Evolutionary conservation across 306 rosid species (phyloP), one percentile per base, ranked within the genome.

Genomic region (Pterocarpus santalinus): DNA sequence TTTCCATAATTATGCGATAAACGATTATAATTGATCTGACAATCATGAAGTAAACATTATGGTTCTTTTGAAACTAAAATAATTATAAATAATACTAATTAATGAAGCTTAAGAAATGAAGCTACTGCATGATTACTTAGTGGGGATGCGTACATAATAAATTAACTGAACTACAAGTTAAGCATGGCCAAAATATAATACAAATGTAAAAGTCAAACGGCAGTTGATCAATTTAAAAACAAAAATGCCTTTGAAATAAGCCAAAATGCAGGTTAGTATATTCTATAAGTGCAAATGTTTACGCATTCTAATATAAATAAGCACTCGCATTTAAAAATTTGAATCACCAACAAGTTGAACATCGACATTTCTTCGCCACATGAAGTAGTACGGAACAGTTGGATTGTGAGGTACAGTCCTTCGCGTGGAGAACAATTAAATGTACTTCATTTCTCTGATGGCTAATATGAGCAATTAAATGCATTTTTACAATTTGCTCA

Each of bases 331-430:
- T 1, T 0, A 47, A 8, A 5, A 47, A 9, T 47, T 11, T 3
- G 8, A 9, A 47, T 13, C 14, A 9, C 14, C 14, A 47, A 10
- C 53, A 8, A 47, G 4, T 47, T 47, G 4, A 10, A 47, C 53
- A 10, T 3, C 1, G 49, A 72, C 51, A 2, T 79, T 9, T 61
- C 3, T 53, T 78, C 15, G 41, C 64, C 70, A 44, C 33, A 67
- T 68, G 77, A 44, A 43, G 70, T 38, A 69, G 92, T 89, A 89
- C 88, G 90, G 92, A 83, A 56, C 14, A 78, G 28, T 2, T 46
- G 52, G 76, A 64, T 43, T n/a, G 34, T 34, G 12, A 82, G 57
- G 89, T 57, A 87, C 88, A n/a, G 77, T 76, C 66, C 85, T 81
- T 80, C 78, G 47, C 77, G 47, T 86, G 17, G 8, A 71, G 75